phyloP scores from a whole-genome alignment of 164 flowering plant genomes.

The Euptelea pleiosperma region DNA sequence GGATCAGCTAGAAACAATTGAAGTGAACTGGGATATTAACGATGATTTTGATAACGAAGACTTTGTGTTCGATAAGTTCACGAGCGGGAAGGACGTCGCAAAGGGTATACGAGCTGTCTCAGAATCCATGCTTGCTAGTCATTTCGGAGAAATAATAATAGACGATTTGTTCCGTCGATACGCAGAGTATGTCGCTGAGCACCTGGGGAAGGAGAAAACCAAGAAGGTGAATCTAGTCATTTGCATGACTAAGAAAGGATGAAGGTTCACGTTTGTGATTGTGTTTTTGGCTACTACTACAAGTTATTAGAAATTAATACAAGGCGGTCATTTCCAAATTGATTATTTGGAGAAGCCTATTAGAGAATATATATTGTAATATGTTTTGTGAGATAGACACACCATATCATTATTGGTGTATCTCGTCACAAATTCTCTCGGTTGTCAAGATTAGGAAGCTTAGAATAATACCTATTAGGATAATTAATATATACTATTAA shows the following conservation, averaged over 20 bases:
- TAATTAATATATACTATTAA: no score
- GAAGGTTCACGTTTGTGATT: neutral
- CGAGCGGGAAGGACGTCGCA: neutral
- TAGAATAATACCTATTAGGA: neutral
- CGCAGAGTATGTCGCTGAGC: neutral
- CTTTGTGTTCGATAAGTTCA: neutral
- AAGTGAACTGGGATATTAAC: neutral
- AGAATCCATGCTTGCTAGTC: neutral
- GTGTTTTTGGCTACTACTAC: neutral
- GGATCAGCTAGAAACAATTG: neutral
- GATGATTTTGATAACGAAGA: neutral
- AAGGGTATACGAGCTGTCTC: neutral
- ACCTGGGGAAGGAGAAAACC: neutral
- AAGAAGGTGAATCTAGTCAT: neutral
- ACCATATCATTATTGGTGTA: no score
- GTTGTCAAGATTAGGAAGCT: no score
- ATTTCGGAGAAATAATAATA: neutral
- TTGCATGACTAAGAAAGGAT: neutral
- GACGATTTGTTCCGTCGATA: neutral
- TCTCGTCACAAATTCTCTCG: no score
- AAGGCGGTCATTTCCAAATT: neutral
- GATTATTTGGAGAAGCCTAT: neutral
- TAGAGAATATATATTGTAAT: no score
- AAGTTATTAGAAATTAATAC: neutral
- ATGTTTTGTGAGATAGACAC: no score